Base-by-base conservation (phyloP, 2,329 filamentous ascomycete species). In the Fusarium buharicum region DNA sequence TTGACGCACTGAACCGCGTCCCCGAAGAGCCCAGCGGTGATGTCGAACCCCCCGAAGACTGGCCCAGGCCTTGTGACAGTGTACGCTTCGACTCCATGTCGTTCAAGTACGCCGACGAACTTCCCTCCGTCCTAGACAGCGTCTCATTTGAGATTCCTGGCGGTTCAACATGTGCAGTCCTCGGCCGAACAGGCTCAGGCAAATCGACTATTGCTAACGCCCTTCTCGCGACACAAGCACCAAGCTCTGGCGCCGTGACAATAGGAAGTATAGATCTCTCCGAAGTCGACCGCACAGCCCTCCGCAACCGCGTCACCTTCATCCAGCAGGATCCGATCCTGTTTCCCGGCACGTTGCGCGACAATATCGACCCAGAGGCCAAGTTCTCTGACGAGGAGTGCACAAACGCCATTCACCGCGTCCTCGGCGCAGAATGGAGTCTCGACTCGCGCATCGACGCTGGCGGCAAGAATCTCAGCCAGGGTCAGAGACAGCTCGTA, bases 181-280 rank as follows among this genome's bases (percentile, higher is more conserved):
- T 94, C 1, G 93, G 93, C 2, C 87, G 93, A 31, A 97, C 93
- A 0, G 89, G 91, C 0, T 95, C 91, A 0, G 93, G 93, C 14
- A 97, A 97, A 76, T 93, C 90, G 24, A 97, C 93, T 0, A 78
- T 88, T 2, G 86, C 85, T 3, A 81, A 88, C 27, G 83, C 83
- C 3, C 77, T 89, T 1, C 78, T 87, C 0, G 83, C 81, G 3
- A 86, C 84, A 0, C 78, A 87, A 37, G 78, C 81, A 1, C 83
- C 86, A 0, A 73, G 72, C 2, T 71, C 74, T 1, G 86, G 86
- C 1, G 72, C 70, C n/a, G 81, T 88, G 39, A 79, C 72, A 17
- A 83, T 88, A 50, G 86, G 86, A 39, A 74, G 70, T 47, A 69
- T 86, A 5, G 79, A 87, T 55, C 78, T 89, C 3, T 75, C 82